Evolutionary conservation across 2,329 filamentous ascomycete genomes (phyloP).

Genomic region (Tympanopsis confertula): DNA sequence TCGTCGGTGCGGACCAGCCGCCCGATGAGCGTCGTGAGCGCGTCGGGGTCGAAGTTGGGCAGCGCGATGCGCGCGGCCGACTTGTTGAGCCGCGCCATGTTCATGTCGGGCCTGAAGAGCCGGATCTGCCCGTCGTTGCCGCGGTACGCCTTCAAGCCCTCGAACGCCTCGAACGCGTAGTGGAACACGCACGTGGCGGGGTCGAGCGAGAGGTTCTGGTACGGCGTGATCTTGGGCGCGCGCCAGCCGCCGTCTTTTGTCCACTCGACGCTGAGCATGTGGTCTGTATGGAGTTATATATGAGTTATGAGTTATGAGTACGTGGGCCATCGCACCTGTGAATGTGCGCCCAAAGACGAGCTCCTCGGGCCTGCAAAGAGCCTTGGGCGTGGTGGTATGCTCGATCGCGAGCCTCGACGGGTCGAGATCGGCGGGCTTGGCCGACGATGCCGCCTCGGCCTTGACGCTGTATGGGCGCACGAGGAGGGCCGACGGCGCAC

Average conservation of each 20-base stretch:
- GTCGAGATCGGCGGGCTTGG: slow-evolving; percentile 60
- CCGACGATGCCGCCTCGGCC: slow-evolving; percentile 32
- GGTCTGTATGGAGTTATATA: slow-evolving; percentile 45
- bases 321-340: slow-evolving; percentile 50
- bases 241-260: slow-evolving; percentile 75
- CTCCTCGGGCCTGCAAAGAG: slow-evolving; percentile 62
- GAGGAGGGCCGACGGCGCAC: no score
- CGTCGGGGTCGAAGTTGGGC: slow-evolving; percentile 67
- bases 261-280: slow-evolving; percentile 96
- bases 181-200: slow-evolving; percentile 95
- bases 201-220: slow-evolving; percentile 94
- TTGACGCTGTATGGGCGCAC: slow-evolving; percentile 37
- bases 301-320: background rate
- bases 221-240: slow-evolving; percentile 72
- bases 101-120: slow-evolving; percentile 87
- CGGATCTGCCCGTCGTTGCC: slow-evolving; percentile 68
- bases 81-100: slow-evolving; percentile 90
- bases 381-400: slow-evolving; percentile 65
- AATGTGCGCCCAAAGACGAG: slow-evolving; percentile 85
- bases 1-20: slow-evolving; percentile 71
- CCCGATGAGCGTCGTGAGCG: slow-evolving; percentile 70
- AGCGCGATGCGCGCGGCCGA: slow-evolving; percentile 85
- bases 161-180: slow-evolving; percentile 96
- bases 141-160: slow-evolving; percentile 99
- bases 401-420: slow-evolving; percentile 64